Evolutionary conservation across 768 basidiomycete genomes (phyloP), one percentile per base, ranked within the genome.

Genomic region (Mrakia gelida): DNA sequence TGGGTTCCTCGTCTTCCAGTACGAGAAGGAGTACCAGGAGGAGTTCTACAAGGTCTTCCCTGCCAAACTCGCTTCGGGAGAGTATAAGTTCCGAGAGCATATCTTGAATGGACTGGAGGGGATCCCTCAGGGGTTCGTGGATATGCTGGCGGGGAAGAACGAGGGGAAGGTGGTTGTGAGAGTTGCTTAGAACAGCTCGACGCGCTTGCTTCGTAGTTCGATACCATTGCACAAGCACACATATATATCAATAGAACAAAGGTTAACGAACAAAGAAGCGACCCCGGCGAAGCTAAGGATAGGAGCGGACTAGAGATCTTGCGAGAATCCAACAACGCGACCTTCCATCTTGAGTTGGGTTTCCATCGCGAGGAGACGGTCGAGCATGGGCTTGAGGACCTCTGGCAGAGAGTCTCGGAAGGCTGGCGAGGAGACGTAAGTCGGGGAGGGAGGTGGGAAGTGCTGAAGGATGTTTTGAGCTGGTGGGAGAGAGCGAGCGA

Each of bases 1-100:
- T 82, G 95, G 95, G 11, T 97, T 94, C 85, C 86, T 95, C 81
- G 88, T 93, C 13, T 87, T 93, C 79, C 94, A 98, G 85, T 95
- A 94, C 83, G 86, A 81, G 79, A 67, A 75, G 80, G 87, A 87
- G 80, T 86, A 87, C 81, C 65, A 74, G 3, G 83, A 83, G 10
- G 86, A 84, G 9, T 90, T 90, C 82, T 86, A 86, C 72, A 81
- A 81, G 15, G 84, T 82, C 7, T 73, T 89, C 3, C 86, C 88
- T 6, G 81, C 82, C 7, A 82, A 84, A 62, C 80, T 89, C 45
- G 86, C 85, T 5, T 84, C 81, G 4, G 88, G 89, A 4, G 85
- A 88, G 80, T 78, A 89, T 71, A 88, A 87, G 81, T 85, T 86
- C 68, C 82, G 79, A 11, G 89, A 89, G 79, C 86, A 89, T 61